Conservation (phyloP, 257 asterid species). For the Salvia splendens region DNA sequence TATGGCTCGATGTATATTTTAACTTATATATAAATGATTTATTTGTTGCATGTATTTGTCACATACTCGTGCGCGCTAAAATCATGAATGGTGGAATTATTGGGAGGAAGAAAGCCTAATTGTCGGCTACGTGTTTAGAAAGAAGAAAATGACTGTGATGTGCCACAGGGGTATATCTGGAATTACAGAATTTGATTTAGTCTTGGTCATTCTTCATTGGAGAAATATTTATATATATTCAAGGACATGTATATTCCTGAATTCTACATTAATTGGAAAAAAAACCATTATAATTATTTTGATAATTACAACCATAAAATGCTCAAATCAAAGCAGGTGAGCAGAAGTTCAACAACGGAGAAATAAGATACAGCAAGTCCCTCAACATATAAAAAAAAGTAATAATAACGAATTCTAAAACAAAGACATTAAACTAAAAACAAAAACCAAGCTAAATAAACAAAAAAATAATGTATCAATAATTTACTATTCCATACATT, state of each 20-base stretch:
- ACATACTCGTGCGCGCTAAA: constrained; percentile 21
- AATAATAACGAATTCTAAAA: no score
- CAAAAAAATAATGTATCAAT: no score
- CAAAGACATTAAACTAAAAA: no score
- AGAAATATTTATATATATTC: neutral
- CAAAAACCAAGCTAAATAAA: no score
- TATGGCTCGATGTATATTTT: neutral
- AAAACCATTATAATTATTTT: no score
- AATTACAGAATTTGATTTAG: neutral
- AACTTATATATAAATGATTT: neutral
- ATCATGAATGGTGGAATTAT: constrained; percentile 26
- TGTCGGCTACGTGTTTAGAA: constrained; percentile 37
- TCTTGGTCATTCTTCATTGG: constrained; percentile 1
- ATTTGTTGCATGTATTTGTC: constrained; percentile 28
- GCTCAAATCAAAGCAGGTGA: no score
- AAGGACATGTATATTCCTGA: neutral
- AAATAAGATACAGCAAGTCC: no score
- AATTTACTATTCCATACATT: no score
- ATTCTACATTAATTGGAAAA: neutral
- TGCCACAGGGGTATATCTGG: constrained; percentile 25
- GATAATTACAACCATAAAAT: no score
- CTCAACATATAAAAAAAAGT: no score
- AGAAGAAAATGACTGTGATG: constrained; percentile 30
- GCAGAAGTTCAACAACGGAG: no score
- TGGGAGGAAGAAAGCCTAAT: constrained; percentile 38